phyloP scores from a whole-genome alignment of 768 basidiomycete genomes.

The Hericium alpestre region DNA sequence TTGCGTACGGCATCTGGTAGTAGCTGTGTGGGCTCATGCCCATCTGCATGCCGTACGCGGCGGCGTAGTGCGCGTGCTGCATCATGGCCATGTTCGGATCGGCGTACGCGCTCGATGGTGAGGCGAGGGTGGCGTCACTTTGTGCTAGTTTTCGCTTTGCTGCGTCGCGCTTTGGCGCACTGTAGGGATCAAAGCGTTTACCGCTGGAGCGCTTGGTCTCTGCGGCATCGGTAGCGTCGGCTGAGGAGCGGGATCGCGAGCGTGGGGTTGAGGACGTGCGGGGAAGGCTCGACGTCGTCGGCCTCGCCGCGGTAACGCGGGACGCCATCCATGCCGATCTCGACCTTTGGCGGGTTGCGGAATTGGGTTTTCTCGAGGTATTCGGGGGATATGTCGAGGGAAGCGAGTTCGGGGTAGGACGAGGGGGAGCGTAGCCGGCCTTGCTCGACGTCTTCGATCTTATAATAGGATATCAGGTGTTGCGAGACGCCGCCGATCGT shows the following conservation, averaged over 20 bases:
- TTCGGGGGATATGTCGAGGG: constrained; percentile 76
- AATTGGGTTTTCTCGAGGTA: constrained; percentile 89
- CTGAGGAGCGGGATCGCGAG: constrained; percentile 11
- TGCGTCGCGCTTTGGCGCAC: constrained; percentile 2
- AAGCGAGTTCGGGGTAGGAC: constrained; percentile 75
- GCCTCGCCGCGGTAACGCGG: constrained; percentile 78
- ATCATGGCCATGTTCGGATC: constrained; percentile 13
- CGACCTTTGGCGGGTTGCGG: constrained; percentile 81
- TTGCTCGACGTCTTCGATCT: constrained; percentile 79
- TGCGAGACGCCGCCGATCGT: constrained; percentile 78
- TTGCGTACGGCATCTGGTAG: constrained; percentile 8
- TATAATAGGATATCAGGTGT: constrained; percentile 93
- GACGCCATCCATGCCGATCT: constrained; percentile 73
- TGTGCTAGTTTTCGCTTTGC: constrained; percentile 5
- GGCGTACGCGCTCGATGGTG: constrained; percentile 4
- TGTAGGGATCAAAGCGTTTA: constrained; percentile 26
- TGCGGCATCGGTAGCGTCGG: constrained; percentile 11
- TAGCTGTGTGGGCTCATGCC: constrained; percentile 7
- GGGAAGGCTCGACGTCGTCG: constrained; percentile 41
- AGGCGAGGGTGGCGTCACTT: constrained; percentile 8
- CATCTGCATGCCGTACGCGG: not conserved
- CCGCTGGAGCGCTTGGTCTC: constrained; percentile 11
- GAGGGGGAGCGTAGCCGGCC: constrained; percentile 85
- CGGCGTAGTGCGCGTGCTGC: constrained; percentile 13
- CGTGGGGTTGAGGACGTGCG: constrained; percentile 18